phyloP scores from a whole-genome alignment of 2,329 filamentous ascomycete species.

The Westerdykella ornata region DNA sequence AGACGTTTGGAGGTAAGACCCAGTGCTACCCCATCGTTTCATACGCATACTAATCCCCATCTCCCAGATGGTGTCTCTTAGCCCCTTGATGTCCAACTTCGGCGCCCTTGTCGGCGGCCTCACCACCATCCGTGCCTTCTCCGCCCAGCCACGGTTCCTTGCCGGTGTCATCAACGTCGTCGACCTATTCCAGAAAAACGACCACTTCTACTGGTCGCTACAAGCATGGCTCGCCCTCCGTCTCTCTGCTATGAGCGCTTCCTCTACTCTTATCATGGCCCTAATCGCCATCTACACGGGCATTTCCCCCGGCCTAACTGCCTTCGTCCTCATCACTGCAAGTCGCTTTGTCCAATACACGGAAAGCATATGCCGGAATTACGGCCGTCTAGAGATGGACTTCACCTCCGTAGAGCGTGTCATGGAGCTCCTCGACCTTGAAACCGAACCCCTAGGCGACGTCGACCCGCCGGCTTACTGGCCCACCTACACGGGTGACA shows the following conservation, averaged over 20 bases:
- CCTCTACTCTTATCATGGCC: slow-evolving; percentile 67
- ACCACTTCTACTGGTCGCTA: slow-evolving; percentile 88
- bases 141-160: slow-evolving; percentile 72
- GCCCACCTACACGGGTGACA: slow-evolving; percentile 65
- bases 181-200: slow-evolving; percentile 87
- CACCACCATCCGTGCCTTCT: slow-evolving; percentile 79
- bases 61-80: slow-evolving; percentile 68
- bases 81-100: slow-evolving; percentile 86
- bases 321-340: slow-evolving; percentile 73
- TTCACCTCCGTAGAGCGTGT: slow-evolving; percentile 87
- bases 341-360: slow-evolving; percentile 61
- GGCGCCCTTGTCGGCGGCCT: slow-evolving; percentile 79
- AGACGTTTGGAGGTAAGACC: slow-evolving; percentile 60
- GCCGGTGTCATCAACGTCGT: slow-evolving; percentile 71
- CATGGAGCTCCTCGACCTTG: slow-evolving; percentile 70
- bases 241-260: slow-evolving; percentile 64
- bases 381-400: slow-evolving; percentile 82
- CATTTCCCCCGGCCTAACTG: slow-evolving; percentile 71
- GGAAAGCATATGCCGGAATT: slow-evolving; percentile 67
- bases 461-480: slow-evolving; percentile 66
- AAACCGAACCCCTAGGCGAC: slow-evolving; percentile 64
- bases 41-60: slow-evolving; percentile 5
- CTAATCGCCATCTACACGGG: slow-evolving; percentile 66
- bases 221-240: slow-evolving; percentile 80
- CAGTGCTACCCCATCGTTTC: neutral